Conservation (phyloP, 1,139 yeast genomes). For the Kodamaea suecica region DNA sequence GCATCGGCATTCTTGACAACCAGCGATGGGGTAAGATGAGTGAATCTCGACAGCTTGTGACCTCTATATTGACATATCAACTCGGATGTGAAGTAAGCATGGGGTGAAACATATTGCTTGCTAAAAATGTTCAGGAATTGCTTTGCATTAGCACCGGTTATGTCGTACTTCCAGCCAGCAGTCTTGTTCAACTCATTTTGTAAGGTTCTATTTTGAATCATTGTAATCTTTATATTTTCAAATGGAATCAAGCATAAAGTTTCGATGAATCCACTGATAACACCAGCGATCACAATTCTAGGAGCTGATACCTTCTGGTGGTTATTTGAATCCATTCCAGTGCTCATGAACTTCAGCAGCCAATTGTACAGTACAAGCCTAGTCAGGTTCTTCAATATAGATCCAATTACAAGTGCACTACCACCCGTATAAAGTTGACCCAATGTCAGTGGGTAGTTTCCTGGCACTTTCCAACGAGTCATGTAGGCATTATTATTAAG, state of each 20-base stretch:
- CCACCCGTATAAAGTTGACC: conserved; percentile 67
- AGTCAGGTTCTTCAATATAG: conserved; percentile 66
- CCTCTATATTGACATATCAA: conserved; percentile 29
- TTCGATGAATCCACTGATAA: conserved; percentile 80
- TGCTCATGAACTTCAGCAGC: conserved; percentile 73
- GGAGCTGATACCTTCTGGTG: conserved; percentile 60
- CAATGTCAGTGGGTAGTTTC: conserved; percentile 38
- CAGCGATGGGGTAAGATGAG: conserved; percentile 10
- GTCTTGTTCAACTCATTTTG: conserved; percentile 31
- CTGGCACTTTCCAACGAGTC: conserved; percentile 34
- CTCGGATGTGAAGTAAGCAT: conserved; percentile 41
- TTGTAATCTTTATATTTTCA: conserved; percentile 79
- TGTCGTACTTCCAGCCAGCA: conserved; percentile 21
- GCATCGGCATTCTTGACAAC: conserved; percentile 19
- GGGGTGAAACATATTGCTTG: conserved; percentile 45
- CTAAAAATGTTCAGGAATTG: conserved; percentile 20
- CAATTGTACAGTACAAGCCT: conserved; percentile 74
- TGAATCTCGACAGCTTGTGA: conserved; percentile 25
- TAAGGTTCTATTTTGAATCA: conserved; percentile 66
- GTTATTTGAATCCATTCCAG: conserved; percentile 37
- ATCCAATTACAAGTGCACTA: conserved; percentile 76
- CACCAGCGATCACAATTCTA: conserved; percentile 76
- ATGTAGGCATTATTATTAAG: conserved; percentile 46
- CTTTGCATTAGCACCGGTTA: conserved; percentile 21
- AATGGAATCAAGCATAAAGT: conserved; percentile 85